phyloP scores from a whole-genome alignment of 345 rosid species.

The Rhizophora apiculata region DNA sequence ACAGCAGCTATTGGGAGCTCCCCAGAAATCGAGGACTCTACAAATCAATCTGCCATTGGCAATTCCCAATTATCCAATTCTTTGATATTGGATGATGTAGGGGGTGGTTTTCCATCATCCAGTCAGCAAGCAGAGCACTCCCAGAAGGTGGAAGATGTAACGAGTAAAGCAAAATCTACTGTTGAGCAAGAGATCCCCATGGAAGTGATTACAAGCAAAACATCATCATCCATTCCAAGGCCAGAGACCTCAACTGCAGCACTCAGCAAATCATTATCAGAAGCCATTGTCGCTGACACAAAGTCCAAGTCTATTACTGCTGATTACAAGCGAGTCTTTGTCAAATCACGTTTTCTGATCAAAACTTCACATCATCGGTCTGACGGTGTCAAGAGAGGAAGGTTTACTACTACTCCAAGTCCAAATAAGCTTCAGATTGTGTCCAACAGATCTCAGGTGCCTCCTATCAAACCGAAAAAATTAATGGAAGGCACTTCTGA shows the following conservation, averaged over 20 bases:
- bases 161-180: conserved; percentile 25
- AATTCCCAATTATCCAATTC: conserved; percentile 26
- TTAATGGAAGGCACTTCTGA: conserved; percentile 52
- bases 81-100: conserved; percentile 32
- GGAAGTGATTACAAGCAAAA: conserved; percentile 35
- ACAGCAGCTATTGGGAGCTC: conserved; percentile 15
- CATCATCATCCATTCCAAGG: conserved; percentile 14
- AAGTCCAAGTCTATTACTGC: conserved; percentile 37
- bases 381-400: conserved; percentile 54
- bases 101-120: conserved; percentile 27
- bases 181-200: conserved; percentile 35
- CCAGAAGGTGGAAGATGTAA: conserved; percentile 26
- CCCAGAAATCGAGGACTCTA: conserved; percentile 27
- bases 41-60: conserved; percentile 32
- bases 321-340: conserved; percentile 46
- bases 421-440: conserved; percentile 50
- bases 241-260: conserved; percentile 27
- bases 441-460: conserved; percentile 48
- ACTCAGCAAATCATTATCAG: conserved; percentile 37
- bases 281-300: conserved; percentile 31
- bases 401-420: conserved; percentile 31
- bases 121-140: conserved; percentile 30
- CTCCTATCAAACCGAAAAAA: conserved; percentile 54
- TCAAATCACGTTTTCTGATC: conserved; percentile 51
- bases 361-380: conserved; percentile 55